Percentiles rank a stretch among this genome's conserved stretches.
Conservation (phyloP, 257 asterid species). For the Nicotiana attenuata region DNA sequence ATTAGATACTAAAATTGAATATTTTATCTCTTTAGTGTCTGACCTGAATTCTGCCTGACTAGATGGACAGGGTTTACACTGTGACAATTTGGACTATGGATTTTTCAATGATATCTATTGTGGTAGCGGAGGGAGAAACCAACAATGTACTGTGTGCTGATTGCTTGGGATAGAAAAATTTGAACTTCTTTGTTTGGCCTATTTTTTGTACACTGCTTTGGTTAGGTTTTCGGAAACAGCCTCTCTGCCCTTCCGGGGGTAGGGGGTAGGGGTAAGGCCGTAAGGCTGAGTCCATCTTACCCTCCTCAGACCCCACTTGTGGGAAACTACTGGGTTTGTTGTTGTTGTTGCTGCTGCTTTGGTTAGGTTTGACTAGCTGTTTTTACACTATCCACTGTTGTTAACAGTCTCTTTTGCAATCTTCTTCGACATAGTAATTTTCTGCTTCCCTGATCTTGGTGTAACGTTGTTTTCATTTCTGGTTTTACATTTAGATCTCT, state of each 20-base stretch:
- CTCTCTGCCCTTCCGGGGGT: too few relatives aligned
- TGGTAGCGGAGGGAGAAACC: not conserved
- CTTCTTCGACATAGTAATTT: not conserved
- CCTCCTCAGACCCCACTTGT: too few relatives aligned
- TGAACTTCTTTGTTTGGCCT: not conserved
- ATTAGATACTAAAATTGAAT: not conserved
- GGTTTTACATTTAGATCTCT: not conserved
- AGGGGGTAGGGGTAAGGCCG: too few relatives aligned
- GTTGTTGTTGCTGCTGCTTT: not conserved
- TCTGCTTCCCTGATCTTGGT: not conserved
- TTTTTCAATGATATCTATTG: not conserved
- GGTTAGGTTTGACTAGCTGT: not conserved
- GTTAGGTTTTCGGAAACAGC: not conserved
- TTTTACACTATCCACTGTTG: not conserved
- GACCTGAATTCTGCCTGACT: not conserved
- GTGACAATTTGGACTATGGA: slow-evolving; percentile 1
- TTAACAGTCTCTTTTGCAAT: not conserved
- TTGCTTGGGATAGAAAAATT: not conserved
- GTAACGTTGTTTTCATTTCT: not conserved
- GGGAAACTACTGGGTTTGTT: too few relatives aligned
- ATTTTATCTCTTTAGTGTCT: not conserved
- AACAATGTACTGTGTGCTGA: not conserved
- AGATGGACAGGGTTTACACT: not conserved
- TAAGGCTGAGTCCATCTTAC: too few relatives aligned
- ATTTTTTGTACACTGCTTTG: not conserved